These are phyloP conservation scores for Metarhizium album DNA, from an alignment of 2,329 filamentous ascomycete genomes.

Conservation along the genomic window DNA sequence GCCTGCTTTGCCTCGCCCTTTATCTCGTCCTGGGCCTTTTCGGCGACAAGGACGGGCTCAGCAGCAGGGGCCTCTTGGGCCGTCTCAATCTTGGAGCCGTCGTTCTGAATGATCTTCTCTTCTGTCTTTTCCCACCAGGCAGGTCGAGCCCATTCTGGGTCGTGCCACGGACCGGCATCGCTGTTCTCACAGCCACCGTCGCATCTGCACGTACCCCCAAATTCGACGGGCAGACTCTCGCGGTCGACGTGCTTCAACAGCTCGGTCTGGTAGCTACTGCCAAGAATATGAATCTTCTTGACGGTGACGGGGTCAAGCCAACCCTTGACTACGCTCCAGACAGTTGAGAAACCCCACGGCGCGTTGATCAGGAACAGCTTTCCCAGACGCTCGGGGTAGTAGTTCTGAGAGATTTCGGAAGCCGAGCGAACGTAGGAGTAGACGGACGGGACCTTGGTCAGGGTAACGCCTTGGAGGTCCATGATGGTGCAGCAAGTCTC, in stretches of 20 bases:
- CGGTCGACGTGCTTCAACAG: conserved; percentile 73
- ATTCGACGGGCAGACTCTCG: conserved; percentile 80
- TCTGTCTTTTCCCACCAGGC: conserved; percentile 50
- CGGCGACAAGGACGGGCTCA: conserved; percentile 21
- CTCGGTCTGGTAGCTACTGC: conserved; percentile 70
- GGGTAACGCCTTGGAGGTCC: conserved; percentile 89
- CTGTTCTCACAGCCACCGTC: conserved; percentile 73
- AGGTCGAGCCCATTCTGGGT: conserved; percentile 54
- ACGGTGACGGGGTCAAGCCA: conserved; percentile 97
- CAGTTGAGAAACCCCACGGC: conserved; percentile 83
- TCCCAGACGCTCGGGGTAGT: conserved; percentile 95
- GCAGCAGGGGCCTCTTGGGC: conserved; percentile 19
- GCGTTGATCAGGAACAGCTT: conserved; percentile 98
- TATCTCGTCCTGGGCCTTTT: conserved; percentile 16
- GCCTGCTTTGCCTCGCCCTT: conserved; percentile 23
- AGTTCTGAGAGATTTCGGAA: conserved; percentile 89
- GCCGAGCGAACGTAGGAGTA: conserved; percentile 81
- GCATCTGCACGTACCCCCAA: conserved; percentile 79
- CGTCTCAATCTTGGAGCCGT: conserved; percentile 26
- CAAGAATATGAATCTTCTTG: conserved; percentile 87
- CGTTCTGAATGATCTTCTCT: conserved; percentile 26
- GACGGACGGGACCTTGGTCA: conserved; percentile 70
- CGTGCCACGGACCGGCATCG: conserved; percentile 80
- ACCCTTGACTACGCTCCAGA: conserved; percentile 79
- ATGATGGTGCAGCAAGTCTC: conserved; percentile 98